phyloP scores from a whole-genome alignment of 768 basidiomycete genomes.

The Kondoa subrosea region DNA sequence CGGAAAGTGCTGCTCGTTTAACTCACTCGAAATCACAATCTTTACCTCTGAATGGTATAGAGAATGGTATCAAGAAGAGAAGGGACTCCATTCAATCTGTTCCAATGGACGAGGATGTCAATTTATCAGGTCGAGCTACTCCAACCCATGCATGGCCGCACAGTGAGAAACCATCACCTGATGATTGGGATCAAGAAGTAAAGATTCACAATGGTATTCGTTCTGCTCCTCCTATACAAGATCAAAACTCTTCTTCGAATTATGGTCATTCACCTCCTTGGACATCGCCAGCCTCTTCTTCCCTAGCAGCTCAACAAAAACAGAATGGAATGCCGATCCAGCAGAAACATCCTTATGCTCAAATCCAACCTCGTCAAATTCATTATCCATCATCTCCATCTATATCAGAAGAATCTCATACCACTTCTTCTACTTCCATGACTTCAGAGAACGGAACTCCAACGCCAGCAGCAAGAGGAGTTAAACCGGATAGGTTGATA shows the following conservation, averaged over 20 bases:
- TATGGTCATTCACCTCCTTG: neutral
- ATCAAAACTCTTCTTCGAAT: neutral
- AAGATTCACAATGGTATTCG: no score
- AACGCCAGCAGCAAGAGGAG: no score
- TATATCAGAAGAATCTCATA: no score
- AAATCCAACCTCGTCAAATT: no score
- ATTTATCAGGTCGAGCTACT: neutral
- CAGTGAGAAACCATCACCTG: neutral
- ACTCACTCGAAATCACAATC: neutral
- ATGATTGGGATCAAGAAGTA: neutral
- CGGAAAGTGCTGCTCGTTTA: neutral
- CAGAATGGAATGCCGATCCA: no score
- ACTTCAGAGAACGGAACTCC: no score
- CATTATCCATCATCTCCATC: no score
- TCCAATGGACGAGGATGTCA: neutral
- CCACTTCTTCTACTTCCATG: no score
- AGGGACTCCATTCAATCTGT: neutral
- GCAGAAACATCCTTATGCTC: no score
- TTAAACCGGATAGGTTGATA: no score
- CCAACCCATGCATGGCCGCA: neutral
- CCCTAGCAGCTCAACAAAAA: no score
- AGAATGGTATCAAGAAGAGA: neutral
- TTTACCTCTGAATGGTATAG: neutral
- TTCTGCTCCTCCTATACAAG: no score
- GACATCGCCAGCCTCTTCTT: neutral